Base-by-base conservation (phyloP, 2,329 filamentous ascomycete genomes). In the Stenocarpella maydis region DNA sequence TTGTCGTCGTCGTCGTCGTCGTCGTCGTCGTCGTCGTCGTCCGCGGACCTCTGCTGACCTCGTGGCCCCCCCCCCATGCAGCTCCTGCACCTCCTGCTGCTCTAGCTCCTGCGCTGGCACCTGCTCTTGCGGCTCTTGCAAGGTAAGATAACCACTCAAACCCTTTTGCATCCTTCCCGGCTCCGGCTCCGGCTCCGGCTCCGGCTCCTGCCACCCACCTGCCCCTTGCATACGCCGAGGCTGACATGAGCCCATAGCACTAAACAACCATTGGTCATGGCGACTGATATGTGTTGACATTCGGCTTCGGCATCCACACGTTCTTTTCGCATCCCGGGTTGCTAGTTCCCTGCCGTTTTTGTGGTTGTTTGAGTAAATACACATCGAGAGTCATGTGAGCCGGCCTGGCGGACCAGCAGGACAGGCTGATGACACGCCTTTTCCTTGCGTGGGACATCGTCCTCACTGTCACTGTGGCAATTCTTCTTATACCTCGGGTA, bases 21-120 rank as follows among this genome's bases (percentile, higher is more conserved):
- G n/a, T n/a, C n/a, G n/a, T n/a, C n/a, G n/a, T n/a, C n/a, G n/a
- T n/a, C n/a, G n/a, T n/a, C 21, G 50, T 41, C 15, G 34, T 24
- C 37, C n/a, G 9, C 54, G 21, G 14, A 54, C n/a, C 45, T 45
- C 28, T 64, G 63, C 69, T 69, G 41, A 70, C 54, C 47, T 63
- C 41, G 24, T 15, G 14, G 5, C n/a, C n/a, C n/a, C 8, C 19
- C 24, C 19, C 55, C 47, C 34, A 24, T 2, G 14, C 55, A 70
- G 70, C 58, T 21, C 65, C 45, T 72, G 68, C 61, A 68, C 52
- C 61, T 39, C 34, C n/a, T 72, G 71, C 71, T 72, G 68, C 69
- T 71, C 66, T 28, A 64, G 70, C 54, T 47, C 64, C 17, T 72
- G 68, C 50, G 43, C 52, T 39, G 63, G 55, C 5, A 45, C 45